Percentiles rank a stretch among this genome's conserved stretches.
Conservation (phyloP, 192 early-diverging fungal genomes). For the Podila verticillata region DNA sequence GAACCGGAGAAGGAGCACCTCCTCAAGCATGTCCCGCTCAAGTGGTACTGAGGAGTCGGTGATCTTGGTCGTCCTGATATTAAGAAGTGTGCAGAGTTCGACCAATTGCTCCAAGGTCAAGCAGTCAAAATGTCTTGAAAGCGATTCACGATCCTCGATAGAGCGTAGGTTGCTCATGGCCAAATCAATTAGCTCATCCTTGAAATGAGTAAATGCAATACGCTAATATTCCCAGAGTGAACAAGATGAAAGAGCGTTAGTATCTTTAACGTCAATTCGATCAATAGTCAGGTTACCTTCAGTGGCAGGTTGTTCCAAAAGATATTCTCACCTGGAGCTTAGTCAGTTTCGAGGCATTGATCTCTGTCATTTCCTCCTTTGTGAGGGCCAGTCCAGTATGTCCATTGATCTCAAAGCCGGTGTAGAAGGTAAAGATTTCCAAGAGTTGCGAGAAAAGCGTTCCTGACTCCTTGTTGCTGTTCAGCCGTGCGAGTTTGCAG, state of each 20-base stretch:
- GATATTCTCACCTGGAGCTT: conserved; percentile 66
- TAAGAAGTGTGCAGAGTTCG: conserved; percentile 66
- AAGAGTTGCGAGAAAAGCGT: conserved; percentile 72
- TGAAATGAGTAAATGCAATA: conserved; percentile 76
- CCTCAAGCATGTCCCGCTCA: conserved; percentile 65
- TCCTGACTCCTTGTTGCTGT: conserved; percentile 43
- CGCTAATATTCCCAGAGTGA: conserved; percentile 39
- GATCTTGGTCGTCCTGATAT: conserved; percentile 66
- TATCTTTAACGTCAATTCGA: not conserved
- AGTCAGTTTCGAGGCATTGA: conserved; percentile 69
- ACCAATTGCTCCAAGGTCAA: conserved; percentile 58
- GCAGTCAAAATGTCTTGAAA: conserved; percentile 64
- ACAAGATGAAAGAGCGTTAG: conserved; percentile 1
- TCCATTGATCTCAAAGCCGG: conserved; percentile 84
- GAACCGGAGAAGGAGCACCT: conserved; percentile 63
- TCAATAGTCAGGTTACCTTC: too few species aligned
- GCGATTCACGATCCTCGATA: conserved; percentile 63
- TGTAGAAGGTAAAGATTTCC: conserved; percentile 75
- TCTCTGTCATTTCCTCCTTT: conserved; percentile 67
- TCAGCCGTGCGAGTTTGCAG: conserved; percentile 58
- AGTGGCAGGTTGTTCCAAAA: not conserved
- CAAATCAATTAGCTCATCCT: conserved; percentile 74
- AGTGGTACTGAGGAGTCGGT: conserved; percentile 26
- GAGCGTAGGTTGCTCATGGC: conserved; percentile 76
- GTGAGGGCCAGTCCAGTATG: conserved; percentile 81